A percentile compares a stretch with the other conserved stretches of the same genome.
Conservation (phyloP, 225 moss, liverwort and hornwort species). For the Marchantia paleacea region DNA sequence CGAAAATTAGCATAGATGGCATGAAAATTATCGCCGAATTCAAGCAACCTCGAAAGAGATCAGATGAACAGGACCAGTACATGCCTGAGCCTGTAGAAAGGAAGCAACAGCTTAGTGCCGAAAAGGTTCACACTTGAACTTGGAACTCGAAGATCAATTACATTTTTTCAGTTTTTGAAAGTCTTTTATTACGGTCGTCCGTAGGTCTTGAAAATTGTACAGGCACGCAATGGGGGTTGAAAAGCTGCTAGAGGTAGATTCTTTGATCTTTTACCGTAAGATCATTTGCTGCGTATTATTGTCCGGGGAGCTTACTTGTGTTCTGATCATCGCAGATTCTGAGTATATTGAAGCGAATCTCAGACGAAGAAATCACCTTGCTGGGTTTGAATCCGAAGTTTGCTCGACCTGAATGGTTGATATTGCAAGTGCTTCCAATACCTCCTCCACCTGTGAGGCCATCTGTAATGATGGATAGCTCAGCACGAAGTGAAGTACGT, state of each 20-base stretch:
- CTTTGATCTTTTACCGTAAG: too few relatives aligned
- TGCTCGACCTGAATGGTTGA: slow-evolving; percentile 98
- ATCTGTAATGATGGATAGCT: slow-evolving; percentile 99
- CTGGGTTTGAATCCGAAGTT: slow-evolving; percentile 86
- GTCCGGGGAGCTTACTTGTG: not conserved
- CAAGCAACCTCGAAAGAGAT: slow-evolving; percentile 64
- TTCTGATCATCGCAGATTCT: slow-evolving; percentile 49
- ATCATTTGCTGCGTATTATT: too few relatives aligned
- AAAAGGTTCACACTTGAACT: slow-evolving; percentile 51
- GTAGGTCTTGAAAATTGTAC: too few relatives aligned
- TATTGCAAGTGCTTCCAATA: slow-evolving; percentile 92
- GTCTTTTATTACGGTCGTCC: too few relatives aligned
- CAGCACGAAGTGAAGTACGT: slow-evolving; percentile 80
- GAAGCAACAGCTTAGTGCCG: slow-evolving; percentile 95
- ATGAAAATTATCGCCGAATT: slow-evolving; percentile 98
- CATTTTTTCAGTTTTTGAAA: too few relatives aligned
- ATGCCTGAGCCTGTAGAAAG: slow-evolving; percentile 98
- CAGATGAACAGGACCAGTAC: slow-evolving; percentile 87
- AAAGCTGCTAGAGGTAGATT: too few relatives aligned
- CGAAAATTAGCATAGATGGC: slow-evolving; percentile 94
- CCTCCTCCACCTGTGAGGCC: slow-evolving; percentile 98
- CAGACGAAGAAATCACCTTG: slow-evolving; percentile 78
- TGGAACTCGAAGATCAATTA: too few relatives aligned
- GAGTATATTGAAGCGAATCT: slow-evolving; percentile 85
- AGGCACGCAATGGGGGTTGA: too few relatives aligned